Conservation (phyloP, 2,329 filamentous ascomycete genomes). For the Nannizziopsis barbatae region DNA sequence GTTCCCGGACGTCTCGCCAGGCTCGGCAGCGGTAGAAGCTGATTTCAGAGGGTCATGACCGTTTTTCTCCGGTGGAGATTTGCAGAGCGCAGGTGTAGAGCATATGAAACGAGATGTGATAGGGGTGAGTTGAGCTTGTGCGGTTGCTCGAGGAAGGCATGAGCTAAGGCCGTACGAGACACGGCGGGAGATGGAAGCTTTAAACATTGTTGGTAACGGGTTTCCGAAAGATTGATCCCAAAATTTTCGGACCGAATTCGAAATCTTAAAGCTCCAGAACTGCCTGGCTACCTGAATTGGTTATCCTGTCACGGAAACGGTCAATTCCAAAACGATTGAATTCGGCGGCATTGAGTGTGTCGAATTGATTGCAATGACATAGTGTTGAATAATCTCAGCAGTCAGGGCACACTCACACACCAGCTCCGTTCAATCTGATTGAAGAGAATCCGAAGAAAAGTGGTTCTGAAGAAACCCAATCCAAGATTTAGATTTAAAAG, state of each 20-base stretch:
- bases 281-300: not conserved
- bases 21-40: not conserved
- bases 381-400: not conserved
- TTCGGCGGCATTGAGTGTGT: not conserved
- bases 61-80: constrained; percentile 13
- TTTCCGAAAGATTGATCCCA: not conserved
- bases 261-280: not conserved
- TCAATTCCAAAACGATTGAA: not conserved
- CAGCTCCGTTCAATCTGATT: not conserved
- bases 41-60: constrained; percentile 5
- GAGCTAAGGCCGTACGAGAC: not conserved
- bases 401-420: constrained; percentile 1
- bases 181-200: constrained; percentile 8
- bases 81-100: constrained; percentile 20
- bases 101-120: constrained; percentile 22
- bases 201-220: constrained; percentile 7
- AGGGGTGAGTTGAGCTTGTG: not conserved
- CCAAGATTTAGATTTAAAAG: not conserved
- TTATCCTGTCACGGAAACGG: not conserved
- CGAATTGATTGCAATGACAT: not conserved
- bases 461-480: constrained; percentile 6
- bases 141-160: not conserved
- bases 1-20: constrained; percentile 16
- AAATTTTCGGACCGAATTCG: not conserved
- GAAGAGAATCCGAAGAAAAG: not conserved